These are phyloP conservation scores for Colletotrichum sp. DNA, from an alignment of 2,329 filamentous ascomycete species.

Conservation along the genomic window DNA sequence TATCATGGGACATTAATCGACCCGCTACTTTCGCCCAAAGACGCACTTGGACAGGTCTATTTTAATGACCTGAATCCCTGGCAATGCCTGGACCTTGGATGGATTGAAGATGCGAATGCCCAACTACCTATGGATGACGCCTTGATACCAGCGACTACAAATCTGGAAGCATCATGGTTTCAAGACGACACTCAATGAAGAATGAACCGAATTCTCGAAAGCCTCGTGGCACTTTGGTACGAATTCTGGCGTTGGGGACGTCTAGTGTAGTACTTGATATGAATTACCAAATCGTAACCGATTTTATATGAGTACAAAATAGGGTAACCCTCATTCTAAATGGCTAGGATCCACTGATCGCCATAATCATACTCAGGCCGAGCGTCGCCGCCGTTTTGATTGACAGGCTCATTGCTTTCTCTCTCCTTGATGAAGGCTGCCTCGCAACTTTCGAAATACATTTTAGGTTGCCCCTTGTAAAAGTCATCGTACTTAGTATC, in stretches of 20 bases:
- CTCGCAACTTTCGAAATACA: conserved; percentile 1
- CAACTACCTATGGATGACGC: neutral
- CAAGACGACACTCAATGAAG: neutral
- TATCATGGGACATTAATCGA: neutral
- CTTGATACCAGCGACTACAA: neutral
- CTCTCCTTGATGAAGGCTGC: neutral
- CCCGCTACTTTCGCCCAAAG: neutral
- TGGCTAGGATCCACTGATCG: neutral
- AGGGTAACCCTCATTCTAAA: neutral
- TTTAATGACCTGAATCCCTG: neutral
- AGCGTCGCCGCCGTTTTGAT: neutral
- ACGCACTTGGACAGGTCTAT: neutral
- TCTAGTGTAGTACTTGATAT: neutral
- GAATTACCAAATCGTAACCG: neutral
- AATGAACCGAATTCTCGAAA: neutral
- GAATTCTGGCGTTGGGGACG: neutral
- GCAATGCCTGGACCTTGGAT: neutral
- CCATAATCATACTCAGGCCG: neutral
- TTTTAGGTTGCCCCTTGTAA: neutral
- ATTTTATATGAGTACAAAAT: neutral
- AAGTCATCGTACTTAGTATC: neutral
- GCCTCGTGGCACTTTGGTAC: neutral
- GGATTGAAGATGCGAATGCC: neutral
- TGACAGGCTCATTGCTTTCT: neutral
- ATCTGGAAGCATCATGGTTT: neutral